Percentiles rank a stretch among this genome's conserved stretches.
Conservation (phyloP, 2,329 filamentous ascomycete species). For the Zopfia rhizophila region DNA sequence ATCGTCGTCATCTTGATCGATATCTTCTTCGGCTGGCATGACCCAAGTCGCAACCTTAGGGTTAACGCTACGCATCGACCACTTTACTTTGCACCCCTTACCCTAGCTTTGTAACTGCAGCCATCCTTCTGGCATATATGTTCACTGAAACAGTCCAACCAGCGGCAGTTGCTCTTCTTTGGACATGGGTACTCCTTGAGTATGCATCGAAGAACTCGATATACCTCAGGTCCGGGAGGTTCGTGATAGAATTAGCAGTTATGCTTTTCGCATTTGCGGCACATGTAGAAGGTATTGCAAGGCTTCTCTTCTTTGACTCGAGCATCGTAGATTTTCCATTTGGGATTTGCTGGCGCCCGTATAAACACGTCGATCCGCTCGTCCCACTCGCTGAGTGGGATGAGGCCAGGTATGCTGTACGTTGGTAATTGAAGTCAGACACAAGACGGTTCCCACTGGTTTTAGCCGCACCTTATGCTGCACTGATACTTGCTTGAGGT, state of each 20-base stretch:
- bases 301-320: constrained; percentile 52
- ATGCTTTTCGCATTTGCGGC: constrained; percentile 46
- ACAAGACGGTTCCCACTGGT: constrained; percentile 18
- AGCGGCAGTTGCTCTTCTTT: constrained; percentile 54
- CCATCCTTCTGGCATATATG: constrained; percentile 56
- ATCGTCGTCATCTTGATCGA: no score
- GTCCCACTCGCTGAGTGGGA: constrained; percentile 59
- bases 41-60: constrained; percentile 34
- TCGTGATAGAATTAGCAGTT: constrained; percentile 60
- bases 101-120: constrained; percentile 30
- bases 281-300: constrained; percentile 62
- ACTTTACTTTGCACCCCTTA: constrained; percentile 39
- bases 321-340: constrained; percentile 53
- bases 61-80: constrained; percentile 32
- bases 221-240: constrained; percentile 51
- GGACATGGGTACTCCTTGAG: constrained; percentile 57
- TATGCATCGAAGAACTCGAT: constrained; percentile 58
- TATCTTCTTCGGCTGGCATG: constrained; percentile 17
- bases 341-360: constrained; percentile 47
- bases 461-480: neutral
- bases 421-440: constrained; percentile 30
- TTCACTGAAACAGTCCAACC: constrained; percentile 56
- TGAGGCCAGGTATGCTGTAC: constrained; percentile 30
- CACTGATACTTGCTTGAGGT: constrained; percentile 29
- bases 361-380: constrained; percentile 61